phyloP scores from a whole-genome alignment of 768 basidiomycete genomes.

The Mycena alexandri region DNA sequence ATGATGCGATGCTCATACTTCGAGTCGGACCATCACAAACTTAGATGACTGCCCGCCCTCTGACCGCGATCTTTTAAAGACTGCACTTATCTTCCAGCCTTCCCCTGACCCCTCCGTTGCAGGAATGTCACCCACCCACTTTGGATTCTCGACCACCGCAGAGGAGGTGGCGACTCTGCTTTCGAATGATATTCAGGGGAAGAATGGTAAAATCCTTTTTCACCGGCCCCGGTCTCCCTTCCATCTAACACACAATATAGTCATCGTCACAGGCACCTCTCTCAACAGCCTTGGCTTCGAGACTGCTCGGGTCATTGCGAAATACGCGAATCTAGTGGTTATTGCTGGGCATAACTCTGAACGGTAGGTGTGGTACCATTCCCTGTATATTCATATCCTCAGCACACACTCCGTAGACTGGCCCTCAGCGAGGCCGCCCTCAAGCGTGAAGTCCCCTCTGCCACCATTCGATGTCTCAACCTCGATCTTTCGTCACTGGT shows the following conservation, averaged over 20 bases:
- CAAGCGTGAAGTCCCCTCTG: slow-evolving; percentile 1
- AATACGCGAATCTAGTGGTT: slow-evolving; percentile 21
- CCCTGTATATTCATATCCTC: background rate
- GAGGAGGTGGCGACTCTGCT: slow-evolving; percentile 22
- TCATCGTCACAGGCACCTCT: slow-evolving; percentile 24
- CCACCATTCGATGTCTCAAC: slow-evolving; percentile 10
- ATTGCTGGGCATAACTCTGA: slow-evolving; percentile 26
- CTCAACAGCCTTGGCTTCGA: slow-evolving; percentile 27
- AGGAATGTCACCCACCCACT: slow-evolving; percentile 10
- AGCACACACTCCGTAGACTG: background rate
- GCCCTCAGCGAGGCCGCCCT: slow-evolving; percentile 7
- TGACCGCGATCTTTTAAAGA: too few relatives aligned
- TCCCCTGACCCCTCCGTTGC: too few relatives aligned
- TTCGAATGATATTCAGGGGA: slow-evolving; percentile 9
- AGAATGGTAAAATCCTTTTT: slow-evolving; percentile 16
- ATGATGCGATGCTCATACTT: too few relatives aligned
- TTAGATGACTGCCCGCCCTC: too few relatives aligned
- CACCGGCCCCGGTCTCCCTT: background rate
- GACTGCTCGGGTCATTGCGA: slow-evolving; percentile 18
- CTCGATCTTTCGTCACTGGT: slow-evolving; percentile 26
- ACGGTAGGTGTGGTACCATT: background rate
- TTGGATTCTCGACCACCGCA: slow-evolving; percentile 21
- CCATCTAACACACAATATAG: background rate
- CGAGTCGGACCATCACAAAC: too few relatives aligned
- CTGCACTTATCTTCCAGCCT: too few relatives aligned